Conservation (phyloP, 345 rosid genomes). For the Mallotus nudiflorus region DNA sequence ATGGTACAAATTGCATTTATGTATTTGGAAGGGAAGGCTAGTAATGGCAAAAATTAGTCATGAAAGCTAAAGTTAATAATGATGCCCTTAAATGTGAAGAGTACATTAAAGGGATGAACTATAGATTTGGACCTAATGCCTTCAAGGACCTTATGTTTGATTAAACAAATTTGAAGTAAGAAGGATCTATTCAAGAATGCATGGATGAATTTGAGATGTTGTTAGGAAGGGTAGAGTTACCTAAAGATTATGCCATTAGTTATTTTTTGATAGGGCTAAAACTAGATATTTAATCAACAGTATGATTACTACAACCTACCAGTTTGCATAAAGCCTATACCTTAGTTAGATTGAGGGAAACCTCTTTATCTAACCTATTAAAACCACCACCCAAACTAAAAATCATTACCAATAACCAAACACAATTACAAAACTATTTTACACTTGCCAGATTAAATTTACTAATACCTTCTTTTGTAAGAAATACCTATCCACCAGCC, state of each 20-base stretch:
- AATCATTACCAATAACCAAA: no score
- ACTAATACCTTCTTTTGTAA: no score
- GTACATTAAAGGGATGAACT: neutral
- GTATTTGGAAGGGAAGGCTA: no score
- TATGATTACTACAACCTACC: neutral
- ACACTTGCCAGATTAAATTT: no score
- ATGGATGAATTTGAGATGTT: neutral
- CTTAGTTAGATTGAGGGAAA: neutral
- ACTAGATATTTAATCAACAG: neutral
- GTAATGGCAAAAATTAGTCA: no score
- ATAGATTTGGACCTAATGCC: neutral
- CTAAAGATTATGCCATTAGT: neutral
- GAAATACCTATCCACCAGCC: no score
- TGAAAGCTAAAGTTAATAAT: no score
- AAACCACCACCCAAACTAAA: no score
- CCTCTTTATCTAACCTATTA: no score
- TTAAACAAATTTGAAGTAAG: neutral
- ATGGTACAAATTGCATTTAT: no score
- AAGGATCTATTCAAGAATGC: neutral
- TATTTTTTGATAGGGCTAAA: neutral
- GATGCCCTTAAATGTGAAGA: neutral
- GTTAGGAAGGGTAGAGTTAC: neutral
- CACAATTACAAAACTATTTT: no score
- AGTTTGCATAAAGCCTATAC: neutral
- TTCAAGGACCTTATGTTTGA: neutral